Percentiles rank a stretch among this genome's conserved stretches.
Conservation (phyloP, 1,139 yeast species). For the Starmera stellimalicola region DNA sequence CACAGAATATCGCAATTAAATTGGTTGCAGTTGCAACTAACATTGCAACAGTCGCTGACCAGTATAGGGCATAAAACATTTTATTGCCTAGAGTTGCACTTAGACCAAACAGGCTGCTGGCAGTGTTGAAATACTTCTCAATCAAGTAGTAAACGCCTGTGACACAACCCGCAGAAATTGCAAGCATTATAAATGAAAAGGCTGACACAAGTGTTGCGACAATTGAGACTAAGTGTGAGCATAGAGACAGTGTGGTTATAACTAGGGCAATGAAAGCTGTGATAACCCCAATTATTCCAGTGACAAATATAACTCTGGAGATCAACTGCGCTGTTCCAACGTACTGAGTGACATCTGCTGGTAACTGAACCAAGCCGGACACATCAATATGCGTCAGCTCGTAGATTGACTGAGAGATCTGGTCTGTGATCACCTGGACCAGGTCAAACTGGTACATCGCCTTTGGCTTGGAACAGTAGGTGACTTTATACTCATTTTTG, state of each 20-base stretch:
- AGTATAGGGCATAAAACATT: conserved; percentile 31
- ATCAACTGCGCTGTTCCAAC: conserved; percentile 28
- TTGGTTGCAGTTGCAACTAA: conserved; percentile 30
- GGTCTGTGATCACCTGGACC: conserved; percentile 33
- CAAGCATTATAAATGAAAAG: conserved; percentile 21
- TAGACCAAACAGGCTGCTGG: conserved; percentile 27
- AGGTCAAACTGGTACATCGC: conserved; percentile 46
- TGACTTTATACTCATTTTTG: conserved; percentile 26
- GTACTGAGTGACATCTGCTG: conserved; percentile 24
- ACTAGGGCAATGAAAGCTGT: conserved; percentile 31
- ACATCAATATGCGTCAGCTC: conserved; percentile 9
- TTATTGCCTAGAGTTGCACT: conserved; percentile 26
- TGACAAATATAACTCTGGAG: conserved; percentile 36
- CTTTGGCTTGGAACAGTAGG: conserved; percentile 47
- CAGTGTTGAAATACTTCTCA: conserved; percentile 28
- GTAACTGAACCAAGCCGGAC: conserved; percentile 20
- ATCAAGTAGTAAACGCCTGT: conserved; percentile 33
- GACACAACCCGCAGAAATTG: conserved; percentile 32
- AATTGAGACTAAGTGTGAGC: conserved; percentile 26
- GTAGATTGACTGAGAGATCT: conserved; percentile 21
- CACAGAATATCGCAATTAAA: conserved; percentile 33
- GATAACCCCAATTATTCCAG: conserved; percentile 34
- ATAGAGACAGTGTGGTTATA: conserved; percentile 28
- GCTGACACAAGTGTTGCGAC: conserved; percentile 20
- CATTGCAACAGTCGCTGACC: conserved; percentile 35